Evolutionary conservation across 768 basidiomycete genomes (phyloP).

Genomic region (Coprinopsis strossmayeri): DNA sequence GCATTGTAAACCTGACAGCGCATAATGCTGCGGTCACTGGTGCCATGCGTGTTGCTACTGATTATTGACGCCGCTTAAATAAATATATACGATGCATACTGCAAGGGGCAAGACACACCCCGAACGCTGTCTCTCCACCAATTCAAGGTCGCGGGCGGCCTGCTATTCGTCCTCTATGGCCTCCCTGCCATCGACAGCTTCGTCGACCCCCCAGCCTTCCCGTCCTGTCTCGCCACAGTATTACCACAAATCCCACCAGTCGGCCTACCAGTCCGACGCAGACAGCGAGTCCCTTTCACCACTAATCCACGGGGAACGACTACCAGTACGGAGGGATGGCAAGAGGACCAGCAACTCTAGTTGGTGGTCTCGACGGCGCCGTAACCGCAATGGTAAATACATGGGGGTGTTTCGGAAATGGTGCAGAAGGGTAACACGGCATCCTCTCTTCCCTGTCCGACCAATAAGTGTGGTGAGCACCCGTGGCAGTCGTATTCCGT

Average conservation of each 20-base stretch:
- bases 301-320: constrained; percentile 28
- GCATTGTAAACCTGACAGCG: too few species aligned
- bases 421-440: constrained; percentile 51
- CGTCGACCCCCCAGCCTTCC: constrained; percentile 54
- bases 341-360: constrained; percentile 28
- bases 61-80: too few species aligned
- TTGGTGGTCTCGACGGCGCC: constrained; percentile 60
- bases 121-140: constrained; percentile 16
- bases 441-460: constrained; percentile 73
- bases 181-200: constrained; percentile 34
- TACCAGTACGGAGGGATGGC: constrained; percentile 35
- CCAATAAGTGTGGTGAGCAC: constrained; percentile 71
- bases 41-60: too few species aligned
- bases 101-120: too few species aligned
- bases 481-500: neutral
- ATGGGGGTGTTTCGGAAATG: constrained; percentile 49
- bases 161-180: too few species aligned
- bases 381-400: constrained; percentile 34
- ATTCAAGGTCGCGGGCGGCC: constrained; percentile 27
- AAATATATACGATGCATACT: too few species aligned
- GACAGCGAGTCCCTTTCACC: constrained; percentile 55
- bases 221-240: constrained; percentile 56
- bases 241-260: constrained; percentile 34
- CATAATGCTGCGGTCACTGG: too few species aligned
- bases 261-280: constrained; percentile 52